Base-by-base conservation (phyloP, 371 early-diverging fungal genomes). In the Mortierella polycephala region DNA sequence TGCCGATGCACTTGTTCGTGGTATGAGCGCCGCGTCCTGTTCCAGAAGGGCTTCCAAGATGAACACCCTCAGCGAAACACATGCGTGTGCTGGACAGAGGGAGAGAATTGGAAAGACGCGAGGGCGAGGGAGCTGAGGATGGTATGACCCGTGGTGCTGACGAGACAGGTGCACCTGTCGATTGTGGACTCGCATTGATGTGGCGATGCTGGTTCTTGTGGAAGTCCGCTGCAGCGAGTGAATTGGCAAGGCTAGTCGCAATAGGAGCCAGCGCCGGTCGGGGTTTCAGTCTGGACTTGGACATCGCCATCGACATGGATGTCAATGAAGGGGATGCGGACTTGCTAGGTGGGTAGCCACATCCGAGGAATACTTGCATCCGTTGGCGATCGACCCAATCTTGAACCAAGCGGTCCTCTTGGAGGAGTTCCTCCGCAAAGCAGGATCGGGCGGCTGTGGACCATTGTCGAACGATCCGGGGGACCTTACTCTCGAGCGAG, bases 401-500 rank as follows among this genome's bases (percentile, higher is more conserved):
- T 42, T 77, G 79, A 12, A 69, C 69, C 16, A 56, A 56, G 7
- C 63, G 60, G 16, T 77, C 79, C 49, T 77, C 79, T 30, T 57
- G 69, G 30, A 64, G 39, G 11, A 77, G 57, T 12, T 72, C 79
- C 7, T 77, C 69, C n/a, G 72, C 68, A 57, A 77, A 77, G 37
- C 69, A 77, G 2, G 57, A 18, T 4, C 79, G 62, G 0, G 79
- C 79, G 9, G 64, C 69, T 1, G 56, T 52, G 12, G 79, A 68
- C 79, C 79, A 77, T 56, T 77, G 68, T 7, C 79, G 79, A 16
- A 77, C 69, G 13, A 63, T 54, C 1, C 79, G 50, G 1, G 79
- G 79, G 40, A 72, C 69, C 56, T 72, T 71, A 72, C 71, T 77
- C 53, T 77, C 79, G 47, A 77, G 73, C 2, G 79, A 49, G 14